Conservation (phyloP, 2,329 filamentous ascomycete species). For the Chaetoscypha palmicola region DNA sequence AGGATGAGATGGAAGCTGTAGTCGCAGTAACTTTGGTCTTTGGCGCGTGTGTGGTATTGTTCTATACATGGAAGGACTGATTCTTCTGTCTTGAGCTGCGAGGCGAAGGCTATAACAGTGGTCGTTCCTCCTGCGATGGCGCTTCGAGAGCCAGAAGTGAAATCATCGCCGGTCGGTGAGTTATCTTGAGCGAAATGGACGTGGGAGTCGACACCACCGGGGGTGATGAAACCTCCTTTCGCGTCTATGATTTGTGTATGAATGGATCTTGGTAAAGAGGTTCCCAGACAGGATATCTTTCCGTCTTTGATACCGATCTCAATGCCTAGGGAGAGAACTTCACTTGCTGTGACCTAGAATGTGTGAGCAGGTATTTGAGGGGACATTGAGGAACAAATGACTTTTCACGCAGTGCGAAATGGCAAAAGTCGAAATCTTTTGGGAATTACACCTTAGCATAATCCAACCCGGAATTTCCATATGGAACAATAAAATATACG, state of each 20-base stretch:
- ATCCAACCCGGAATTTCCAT: background rate
- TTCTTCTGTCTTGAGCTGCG: slow-evolving; percentile 40
- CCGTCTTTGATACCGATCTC: slow-evolving; percentile 42
- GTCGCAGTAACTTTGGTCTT: slow-evolving; percentile 44
- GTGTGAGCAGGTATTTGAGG: slow-evolving; percentile 7
- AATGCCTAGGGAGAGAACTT: slow-evolving; percentile 36
- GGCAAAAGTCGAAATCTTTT: background rate
- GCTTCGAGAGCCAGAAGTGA: slow-evolving; percentile 39
- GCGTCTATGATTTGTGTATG: slow-evolving; percentile 37
- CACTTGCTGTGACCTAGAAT: slow-evolving; percentile 38
- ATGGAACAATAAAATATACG: background rate
- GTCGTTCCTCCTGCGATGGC: slow-evolving; percentile 54
- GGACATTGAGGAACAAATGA: background rate
- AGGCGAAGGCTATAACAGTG: slow-evolving; percentile 51
- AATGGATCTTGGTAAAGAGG: slow-evolving; percentile 29
- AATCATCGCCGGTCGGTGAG: slow-evolving; percentile 37
- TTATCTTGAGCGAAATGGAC: slow-evolving; percentile 42
- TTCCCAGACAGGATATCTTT: slow-evolving; percentile 40
- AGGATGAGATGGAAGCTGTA: slow-evolving; percentile 50
- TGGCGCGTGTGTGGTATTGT: slow-evolving; percentile 40
- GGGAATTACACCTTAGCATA: background rate
- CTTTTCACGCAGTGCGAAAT: background rate
- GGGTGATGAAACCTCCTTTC: slow-evolving; percentile 39
- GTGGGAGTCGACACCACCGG: slow-evolving; percentile 43
- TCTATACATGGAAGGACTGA: slow-evolving; percentile 40